These are phyloP conservation scores for Cladosporium velox DNA, from an alignment of 2,329 filamentous ascomycete species.

Conservation along the genomic window DNA sequence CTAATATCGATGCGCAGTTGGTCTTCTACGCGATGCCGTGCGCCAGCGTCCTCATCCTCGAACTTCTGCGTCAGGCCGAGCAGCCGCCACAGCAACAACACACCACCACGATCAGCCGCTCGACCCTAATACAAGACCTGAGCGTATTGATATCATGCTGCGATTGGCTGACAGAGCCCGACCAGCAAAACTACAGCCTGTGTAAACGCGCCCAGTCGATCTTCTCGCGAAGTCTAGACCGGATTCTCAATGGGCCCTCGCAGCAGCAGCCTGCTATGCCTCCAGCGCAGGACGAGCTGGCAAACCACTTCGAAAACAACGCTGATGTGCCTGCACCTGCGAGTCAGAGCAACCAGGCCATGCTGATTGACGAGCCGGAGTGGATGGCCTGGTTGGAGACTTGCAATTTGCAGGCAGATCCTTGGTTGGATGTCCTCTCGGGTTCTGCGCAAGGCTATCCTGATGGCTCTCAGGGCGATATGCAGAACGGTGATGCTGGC, in stretches of 20 bases:
- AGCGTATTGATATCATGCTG: constrained; percentile 22
- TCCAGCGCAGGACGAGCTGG: no score
- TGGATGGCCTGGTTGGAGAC: constrained; percentile 20
- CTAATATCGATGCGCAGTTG: background rate
- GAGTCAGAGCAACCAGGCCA: background rate
- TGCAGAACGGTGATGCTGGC: background rate
- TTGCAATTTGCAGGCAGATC: constrained; percentile 20
- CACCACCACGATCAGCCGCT: constrained; percentile 4
- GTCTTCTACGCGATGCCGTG: constrained; percentile 22
- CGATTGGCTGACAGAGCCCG: constrained; percentile 19
- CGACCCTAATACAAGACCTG: constrained; percentile 19
- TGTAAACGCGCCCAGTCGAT: constrained; percentile 22
- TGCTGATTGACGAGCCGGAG: constrained; percentile 12
- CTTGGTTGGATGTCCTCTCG: constrained; percentile 19
- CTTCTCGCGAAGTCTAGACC: constrained; percentile 21
- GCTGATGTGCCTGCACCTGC: background rate
- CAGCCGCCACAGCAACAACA: background rate
- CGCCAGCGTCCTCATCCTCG: constrained; percentile 22
- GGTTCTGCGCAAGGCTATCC: background rate
- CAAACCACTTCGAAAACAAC: background rate
- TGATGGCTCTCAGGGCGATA: background rate
- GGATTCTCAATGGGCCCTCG: constrained; percentile 14
- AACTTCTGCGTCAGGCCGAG: constrained; percentile 21
- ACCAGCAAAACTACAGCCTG: constrained; percentile 17
- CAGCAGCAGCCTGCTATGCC: background rate